phyloP scores from a whole-genome alignment of 495 filamentous ascomycete genomes.

The Neurospora tetraspora region DNA sequence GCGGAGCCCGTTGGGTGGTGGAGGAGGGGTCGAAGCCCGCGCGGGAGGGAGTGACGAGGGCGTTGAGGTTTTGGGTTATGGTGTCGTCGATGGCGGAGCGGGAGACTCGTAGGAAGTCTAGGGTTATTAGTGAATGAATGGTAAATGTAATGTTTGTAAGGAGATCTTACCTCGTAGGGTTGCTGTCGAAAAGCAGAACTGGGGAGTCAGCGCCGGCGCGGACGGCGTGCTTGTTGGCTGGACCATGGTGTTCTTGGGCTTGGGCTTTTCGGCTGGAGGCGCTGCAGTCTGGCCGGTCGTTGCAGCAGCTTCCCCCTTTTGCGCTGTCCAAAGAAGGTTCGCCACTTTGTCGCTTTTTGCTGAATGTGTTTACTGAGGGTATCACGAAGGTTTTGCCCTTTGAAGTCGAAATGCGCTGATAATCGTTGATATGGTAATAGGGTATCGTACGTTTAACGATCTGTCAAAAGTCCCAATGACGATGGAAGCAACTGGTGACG shows the following conservation, averaged over 20 bases:
- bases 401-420: not conserved
- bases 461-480: not conserved
- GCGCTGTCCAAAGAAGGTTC: constrained; percentile 3
- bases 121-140: not conserved
- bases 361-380: not conserved
- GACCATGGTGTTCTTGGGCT: constrained; percentile 44
- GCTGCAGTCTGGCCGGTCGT: not conserved
- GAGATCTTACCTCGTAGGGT: constrained; percentile 60
- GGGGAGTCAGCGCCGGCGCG: constrained; percentile 62
- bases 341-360: not conserved
- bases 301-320: constrained; percentile 7
- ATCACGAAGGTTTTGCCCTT: not conserved
- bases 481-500: not conserved
- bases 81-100: constrained; percentile 81
- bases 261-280: constrained; percentile 1
- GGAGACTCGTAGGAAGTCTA: constrained; percentile 90
- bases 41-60: constrained; percentile 64
- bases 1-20: constrained; percentile 44
- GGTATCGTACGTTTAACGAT: not conserved
- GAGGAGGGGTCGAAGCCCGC: constrained; percentile 72
- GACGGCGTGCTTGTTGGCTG: constrained; percentile 32
- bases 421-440: not conserved
- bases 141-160: not conserved
- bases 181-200: constrained; percentile 87
- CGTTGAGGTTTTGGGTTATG: constrained; percentile 89